These are phyloP conservation scores for Jasminum sambac DNA, from an alignment of 257 asterid genomes.

Conservation along the genomic window DNA sequence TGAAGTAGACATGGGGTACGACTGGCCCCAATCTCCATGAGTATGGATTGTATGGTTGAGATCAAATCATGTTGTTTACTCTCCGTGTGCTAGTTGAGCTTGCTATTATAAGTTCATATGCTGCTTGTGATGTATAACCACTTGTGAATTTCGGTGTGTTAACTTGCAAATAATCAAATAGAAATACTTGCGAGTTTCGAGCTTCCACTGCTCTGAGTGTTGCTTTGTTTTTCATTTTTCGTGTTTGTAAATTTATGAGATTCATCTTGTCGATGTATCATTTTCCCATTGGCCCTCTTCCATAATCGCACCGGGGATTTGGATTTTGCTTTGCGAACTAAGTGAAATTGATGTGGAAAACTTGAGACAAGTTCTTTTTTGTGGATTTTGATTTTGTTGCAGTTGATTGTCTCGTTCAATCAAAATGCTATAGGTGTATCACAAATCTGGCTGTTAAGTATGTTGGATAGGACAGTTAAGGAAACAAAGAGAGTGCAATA, in stretches of 20 bases:
- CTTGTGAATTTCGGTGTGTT: background rate
- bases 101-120: background rate
- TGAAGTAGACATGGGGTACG: slow-evolving; percentile 31
- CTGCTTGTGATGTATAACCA: background rate
- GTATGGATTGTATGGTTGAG: background rate
- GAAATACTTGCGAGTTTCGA: background rate
- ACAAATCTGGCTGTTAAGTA: too few relatives aligned
- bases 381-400: too few relatives aligned
- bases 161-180: background rate
- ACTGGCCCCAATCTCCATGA: slow-evolving; percentile 57
- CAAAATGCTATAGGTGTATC: too few relatives aligned
- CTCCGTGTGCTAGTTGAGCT: background rate
- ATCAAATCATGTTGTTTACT: background rate
- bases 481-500: too few relatives aligned
- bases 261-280: too few relatives aligned
- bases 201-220: background rate
- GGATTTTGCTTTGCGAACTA: too few relatives aligned
- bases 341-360: too few relatives aligned
- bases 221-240: background rate
- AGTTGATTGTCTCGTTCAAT: too few relatives aligned
- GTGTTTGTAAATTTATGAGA: background rate
- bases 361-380: too few relatives aligned
- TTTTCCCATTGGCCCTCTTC: too few relatives aligned
- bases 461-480: too few relatives aligned
- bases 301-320: too few relatives aligned